Evolutionary conservation across 2,329 filamentous ascomycete genomes (phyloP).

Genomic region (Elsinoe necatrix): DNA sequence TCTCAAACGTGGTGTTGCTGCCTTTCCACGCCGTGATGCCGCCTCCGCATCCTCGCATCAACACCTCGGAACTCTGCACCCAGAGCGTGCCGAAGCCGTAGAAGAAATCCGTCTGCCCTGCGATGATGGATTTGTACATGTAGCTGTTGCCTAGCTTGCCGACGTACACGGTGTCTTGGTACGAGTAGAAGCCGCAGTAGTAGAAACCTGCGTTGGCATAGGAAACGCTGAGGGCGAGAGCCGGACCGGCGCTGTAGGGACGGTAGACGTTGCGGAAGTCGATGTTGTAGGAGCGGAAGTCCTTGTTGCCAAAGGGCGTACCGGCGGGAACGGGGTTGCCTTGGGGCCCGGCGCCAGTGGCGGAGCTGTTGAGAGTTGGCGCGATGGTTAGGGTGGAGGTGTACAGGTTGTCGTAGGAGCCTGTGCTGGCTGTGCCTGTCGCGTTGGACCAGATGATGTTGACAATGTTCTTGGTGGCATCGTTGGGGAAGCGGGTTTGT

Average conservation of each 20-base stretch:
- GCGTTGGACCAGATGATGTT: slow-evolving; percentile 52
- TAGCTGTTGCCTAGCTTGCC: slow-evolving; percentile 60
- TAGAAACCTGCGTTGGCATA: slow-evolving; percentile 61
- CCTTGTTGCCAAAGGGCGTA: slow-evolving; percentile 54
- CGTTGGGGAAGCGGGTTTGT: slow-evolving; percentile 42
- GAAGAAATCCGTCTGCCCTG: slow-evolving; percentile 59
- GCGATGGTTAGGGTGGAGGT: slow-evolving; percentile 55
- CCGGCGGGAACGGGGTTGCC: slow-evolving; percentile 52
- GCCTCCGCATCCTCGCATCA: slow-evolving; percentile 53
- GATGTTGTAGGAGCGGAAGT: slow-evolving; percentile 60
- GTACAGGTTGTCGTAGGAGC: slow-evolving; percentile 51
- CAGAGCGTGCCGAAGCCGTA: slow-evolving; percentile 61
- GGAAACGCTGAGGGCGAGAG: slow-evolving; percentile 52
- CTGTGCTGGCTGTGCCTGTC: slow-evolving; percentile 37
- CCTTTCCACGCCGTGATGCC: slow-evolving; percentile 64
- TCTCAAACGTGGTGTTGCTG: slow-evolving; percentile 55
- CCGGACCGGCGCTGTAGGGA: slow-evolving; percentile 47
- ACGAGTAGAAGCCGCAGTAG: slow-evolving; percentile 56
- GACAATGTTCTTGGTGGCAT: slow-evolving; percentile 43
- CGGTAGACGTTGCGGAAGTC: slow-evolving; percentile 55
- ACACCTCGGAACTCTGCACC: slow-evolving; percentile 47
- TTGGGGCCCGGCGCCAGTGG: slow-evolving; percentile 54
- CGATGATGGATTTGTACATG: slow-evolving; percentile 52
- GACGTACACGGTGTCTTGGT: slow-evolving; percentile 60
- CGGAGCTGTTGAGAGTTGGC: slow-evolving; percentile 53